phyloP scores from a whole-genome alignment of 805 yeast species.

The Monosporozyma unispora region DNA sequence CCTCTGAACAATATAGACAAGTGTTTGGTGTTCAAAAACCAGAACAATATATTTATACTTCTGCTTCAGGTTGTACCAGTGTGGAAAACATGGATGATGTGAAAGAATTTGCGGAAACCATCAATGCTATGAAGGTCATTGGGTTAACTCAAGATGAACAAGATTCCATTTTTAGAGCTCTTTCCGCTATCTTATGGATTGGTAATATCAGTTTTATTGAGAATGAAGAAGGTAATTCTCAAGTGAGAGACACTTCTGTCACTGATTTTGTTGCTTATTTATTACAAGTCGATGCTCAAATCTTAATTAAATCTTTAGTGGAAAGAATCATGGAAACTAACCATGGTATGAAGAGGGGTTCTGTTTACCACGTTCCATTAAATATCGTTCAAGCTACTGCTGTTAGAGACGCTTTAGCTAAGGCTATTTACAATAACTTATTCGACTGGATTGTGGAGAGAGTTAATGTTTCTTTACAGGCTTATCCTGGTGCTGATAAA shows the following conservation, averaged over 20 bases:
- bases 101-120: conserved; percentile 69
- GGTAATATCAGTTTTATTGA: conserved; percentile 86
- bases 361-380: conserved; percentile 88
- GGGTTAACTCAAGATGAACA: conserved; percentile 79
- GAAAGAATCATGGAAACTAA: conserved; percentile 84
- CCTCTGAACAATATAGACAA: conserved; percentile 75
- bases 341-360: conserved; percentile 84
- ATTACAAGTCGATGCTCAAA: conserved; percentile 64
- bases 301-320: conserved; percentile 56
- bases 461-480: conserved; percentile 69
- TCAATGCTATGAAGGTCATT: conserved; percentile 79
- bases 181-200: conserved; percentile 85
- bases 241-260: conserved; percentile 77
- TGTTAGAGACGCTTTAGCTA: conserved; percentile 89
- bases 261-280: conserved; percentile 90
- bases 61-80: conserved; percentile 73
- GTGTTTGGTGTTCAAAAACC: conserved; percentile 87
- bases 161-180: conserved; percentile 77
- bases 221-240: conserved; percentile 79
- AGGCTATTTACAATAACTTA: conserved; percentile 83
- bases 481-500: conserved; percentile 43
- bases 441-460: conserved; percentile 96
- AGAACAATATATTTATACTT: conserved; percentile 83
- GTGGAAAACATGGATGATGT: conserved; percentile 84
- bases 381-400: conserved; percentile 90